Percentiles rank a stretch among this genome's conserved stretches.
These are phyloP conservation scores for Dictyostelium purpureum DNA, from an alignment of 78 protist genomes.

Conservation along the genomic window DNA sequence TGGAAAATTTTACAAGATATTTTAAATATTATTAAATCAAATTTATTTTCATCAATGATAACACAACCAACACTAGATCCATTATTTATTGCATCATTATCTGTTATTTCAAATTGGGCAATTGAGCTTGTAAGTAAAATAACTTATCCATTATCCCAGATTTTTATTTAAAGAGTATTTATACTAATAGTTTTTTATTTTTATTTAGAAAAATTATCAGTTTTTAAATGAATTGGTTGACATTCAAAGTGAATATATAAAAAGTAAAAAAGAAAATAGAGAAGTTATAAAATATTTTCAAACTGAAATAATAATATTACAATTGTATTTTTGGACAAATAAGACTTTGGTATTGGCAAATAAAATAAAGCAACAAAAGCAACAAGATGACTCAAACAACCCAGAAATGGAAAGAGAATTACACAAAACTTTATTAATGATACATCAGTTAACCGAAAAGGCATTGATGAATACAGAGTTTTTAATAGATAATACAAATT, in stretches of 20 bases:
- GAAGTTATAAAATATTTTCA: not conserved
- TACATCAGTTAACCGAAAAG: not conserved
- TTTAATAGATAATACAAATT: not conserved
- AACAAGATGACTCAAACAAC: not conserved
- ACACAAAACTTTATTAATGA: not conserved
- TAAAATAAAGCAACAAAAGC: not conserved
- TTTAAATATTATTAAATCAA: not conserved
- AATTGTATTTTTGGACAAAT: not conserved
- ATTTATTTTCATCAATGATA: not conserved
- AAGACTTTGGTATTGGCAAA: not conserved
- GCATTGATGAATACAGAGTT: conserved; percentile 8
- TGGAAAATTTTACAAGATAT: conserved; percentile 23
- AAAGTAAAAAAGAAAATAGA: not conserved
- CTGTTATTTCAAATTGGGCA: conserved; percentile 1
- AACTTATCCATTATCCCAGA: not conserved
- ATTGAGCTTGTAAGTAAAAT: not conserved
- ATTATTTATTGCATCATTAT: conserved; percentile 1
- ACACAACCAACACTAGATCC: not conserved
- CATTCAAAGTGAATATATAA: not conserved
- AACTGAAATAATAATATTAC: not conserved
- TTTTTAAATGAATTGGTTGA: not conserved
- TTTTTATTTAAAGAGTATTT: not conserved
- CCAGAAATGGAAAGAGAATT: conserved; percentile 14
- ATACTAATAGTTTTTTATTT: not conserved
- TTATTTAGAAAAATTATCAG: not conserved